phyloP scores from a whole-genome alignment of 2,329 filamentous ascomycete species.

The Hymenotorrendiella dingleyae region DNA sequence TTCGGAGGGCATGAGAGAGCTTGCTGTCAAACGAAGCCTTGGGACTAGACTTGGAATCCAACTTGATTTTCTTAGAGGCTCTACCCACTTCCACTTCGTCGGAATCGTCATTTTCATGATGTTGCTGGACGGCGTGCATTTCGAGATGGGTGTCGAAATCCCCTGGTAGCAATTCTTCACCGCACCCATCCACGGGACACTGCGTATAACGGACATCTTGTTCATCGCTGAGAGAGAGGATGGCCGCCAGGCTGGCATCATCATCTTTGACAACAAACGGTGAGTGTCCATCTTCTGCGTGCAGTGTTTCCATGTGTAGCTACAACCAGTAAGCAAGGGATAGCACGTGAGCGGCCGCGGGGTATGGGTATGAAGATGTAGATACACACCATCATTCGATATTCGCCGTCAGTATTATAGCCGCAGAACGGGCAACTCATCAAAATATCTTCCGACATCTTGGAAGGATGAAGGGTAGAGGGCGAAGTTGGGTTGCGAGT shows the following conservation, averaged over 20 bases:
- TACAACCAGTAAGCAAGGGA: slow-evolving; percentile 6
- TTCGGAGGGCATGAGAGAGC: slow-evolving; percentile 21
- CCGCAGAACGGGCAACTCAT: slow-evolving; percentile 38
- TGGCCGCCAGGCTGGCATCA: slow-evolving; percentile 20
- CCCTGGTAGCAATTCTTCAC: slow-evolving; percentile 45
- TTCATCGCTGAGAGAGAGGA: slow-evolving; percentile 16
- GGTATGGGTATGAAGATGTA: too few species aligned
- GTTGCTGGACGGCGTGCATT: slow-evolving; percentile 38
- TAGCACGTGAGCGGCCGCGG: slow-evolving; percentile 1
- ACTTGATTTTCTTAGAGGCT: slow-evolving; percentile 13
- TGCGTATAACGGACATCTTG: slow-evolving; percentile 40
- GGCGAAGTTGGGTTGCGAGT: neutral
- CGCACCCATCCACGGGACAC: slow-evolving; percentile 52
- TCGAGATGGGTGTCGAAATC: slow-evolving; percentile 56
- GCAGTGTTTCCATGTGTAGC: slow-evolving; percentile 29
- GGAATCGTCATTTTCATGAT: slow-evolving; percentile 11
- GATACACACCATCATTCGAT: slow-evolving; percentile 36
- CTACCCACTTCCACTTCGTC: slow-evolving; percentile 7
- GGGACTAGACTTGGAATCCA: slow-evolving; percentile 11
- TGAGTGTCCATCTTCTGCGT: slow-evolving; percentile 28
- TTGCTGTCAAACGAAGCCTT: slow-evolving; percentile 21
- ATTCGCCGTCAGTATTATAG: slow-evolving; percentile 30
- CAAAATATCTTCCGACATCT: slow-evolving; percentile 15
- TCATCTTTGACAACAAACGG: slow-evolving; percentile 27
- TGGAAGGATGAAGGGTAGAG: neutral